Evolutionary conservation across 805 yeast species (phyloP).

Genomic region (Saturnispora bothae): DNA sequence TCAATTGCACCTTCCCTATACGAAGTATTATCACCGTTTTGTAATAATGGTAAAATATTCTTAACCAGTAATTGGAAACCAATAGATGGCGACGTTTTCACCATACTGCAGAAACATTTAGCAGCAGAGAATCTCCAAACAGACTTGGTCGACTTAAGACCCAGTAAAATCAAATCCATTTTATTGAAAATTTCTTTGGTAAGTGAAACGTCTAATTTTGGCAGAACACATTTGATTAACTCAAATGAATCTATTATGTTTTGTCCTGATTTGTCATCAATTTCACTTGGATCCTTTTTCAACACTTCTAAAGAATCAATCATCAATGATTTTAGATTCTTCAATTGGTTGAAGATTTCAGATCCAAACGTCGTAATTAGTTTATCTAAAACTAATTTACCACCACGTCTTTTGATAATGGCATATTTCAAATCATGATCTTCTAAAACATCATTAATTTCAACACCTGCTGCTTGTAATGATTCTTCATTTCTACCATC

Average conservation of each 20-base stretch:
- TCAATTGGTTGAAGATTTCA: constrained; percentile 46
- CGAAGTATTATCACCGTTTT: constrained; percentile 56
- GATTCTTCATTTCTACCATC: constrained; percentile 63
- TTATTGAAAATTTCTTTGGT: constrained; percentile 40
- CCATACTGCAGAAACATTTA: constrained; percentile 73
- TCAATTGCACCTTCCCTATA: constrained; percentile 94
- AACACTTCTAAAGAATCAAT: constrained; percentile 47
- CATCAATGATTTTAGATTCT: constrained; percentile 55
- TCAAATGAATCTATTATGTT: constrained; percentile 79
- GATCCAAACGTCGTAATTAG: constrained; percentile 44
- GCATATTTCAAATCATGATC: constrained; percentile 65
- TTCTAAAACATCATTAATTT: constrained; percentile 23
- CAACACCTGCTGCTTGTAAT: constrained; percentile 37
- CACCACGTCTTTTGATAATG: constrained; percentile 75
- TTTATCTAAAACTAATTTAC: constrained; percentile 54
- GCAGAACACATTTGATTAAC: constrained; percentile 61
- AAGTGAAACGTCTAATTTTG: constrained; percentile 42
- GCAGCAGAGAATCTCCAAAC: constrained; percentile 88
- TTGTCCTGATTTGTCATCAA: constrained; percentile 54
- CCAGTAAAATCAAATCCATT: constrained; percentile 40
- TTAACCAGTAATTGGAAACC: constrained; percentile 77
- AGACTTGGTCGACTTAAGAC: constrained; percentile 58
- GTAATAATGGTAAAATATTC: constrained; percentile 65
- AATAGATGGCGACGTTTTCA: constrained; percentile 54
- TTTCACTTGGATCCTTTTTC: constrained; percentile 14